Evolutionary conservation across 2,329 filamentous ascomycete species (phyloP).

Genomic region (Phyllosticta ampelicida): DNA sequence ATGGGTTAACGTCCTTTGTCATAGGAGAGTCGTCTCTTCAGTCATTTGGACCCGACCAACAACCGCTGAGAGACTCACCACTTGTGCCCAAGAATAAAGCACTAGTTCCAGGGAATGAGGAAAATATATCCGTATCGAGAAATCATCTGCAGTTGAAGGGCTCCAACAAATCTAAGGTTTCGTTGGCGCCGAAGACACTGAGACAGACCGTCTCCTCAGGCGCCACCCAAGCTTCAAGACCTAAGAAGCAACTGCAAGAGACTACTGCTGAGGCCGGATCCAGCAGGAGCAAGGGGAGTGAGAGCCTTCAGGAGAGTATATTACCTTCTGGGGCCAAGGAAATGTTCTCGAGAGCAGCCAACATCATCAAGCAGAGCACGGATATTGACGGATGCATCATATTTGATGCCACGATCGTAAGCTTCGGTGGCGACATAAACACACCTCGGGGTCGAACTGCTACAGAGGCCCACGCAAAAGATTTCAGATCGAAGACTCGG

Average conservation of each 20-base stretch:
- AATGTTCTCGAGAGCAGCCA: slow-evolving; percentile 26
- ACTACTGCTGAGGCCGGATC: neutral
- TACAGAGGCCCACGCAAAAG: neutral
- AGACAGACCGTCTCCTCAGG: neutral
- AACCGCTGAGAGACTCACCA: neutral
- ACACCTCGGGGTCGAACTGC: neutral
- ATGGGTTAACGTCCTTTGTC: slow-evolving; percentile 22
- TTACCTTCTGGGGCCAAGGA: slow-evolving; percentile 10
- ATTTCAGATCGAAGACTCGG: neutral
- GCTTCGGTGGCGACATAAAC: slow-evolving; percentile 18
- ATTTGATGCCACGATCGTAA: slow-evolving; percentile 29
- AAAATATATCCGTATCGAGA: neutral
- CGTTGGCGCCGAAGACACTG: neutral
- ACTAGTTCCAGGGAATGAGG: neutral
- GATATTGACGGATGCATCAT: slow-evolving; percentile 28
- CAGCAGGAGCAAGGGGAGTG: neutral
- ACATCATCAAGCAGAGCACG: slow-evolving; percentile 29
- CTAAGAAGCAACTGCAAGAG: neutral
- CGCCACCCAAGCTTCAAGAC: neutral
- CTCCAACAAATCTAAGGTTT: neutral
- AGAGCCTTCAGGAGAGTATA: slow-evolving; percentile 9
- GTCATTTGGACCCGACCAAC: slow-evolving; percentile 13
- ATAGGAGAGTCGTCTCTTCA: slow-evolving; percentile 13
- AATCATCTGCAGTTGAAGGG: neutral
- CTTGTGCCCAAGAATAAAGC: neutral